Conservation (phyloP, 108 stramenopile species). For the Poteriospumella lacustris region DNA sequence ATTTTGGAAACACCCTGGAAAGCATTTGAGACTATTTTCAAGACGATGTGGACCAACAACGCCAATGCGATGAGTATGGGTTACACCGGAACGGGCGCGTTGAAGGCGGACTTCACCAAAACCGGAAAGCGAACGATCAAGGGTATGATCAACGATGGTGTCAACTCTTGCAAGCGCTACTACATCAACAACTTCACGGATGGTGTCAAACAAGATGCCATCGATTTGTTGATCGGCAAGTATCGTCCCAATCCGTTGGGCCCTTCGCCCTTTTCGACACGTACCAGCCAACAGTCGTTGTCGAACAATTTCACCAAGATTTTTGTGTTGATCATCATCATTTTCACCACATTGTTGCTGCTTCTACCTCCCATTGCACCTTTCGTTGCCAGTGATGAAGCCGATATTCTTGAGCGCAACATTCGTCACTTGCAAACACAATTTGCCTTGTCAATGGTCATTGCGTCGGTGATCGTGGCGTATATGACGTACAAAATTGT, state of each 20-base stretch:
- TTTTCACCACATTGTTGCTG: slow-evolving; percentile 4
- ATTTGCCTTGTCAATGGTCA: background rate
- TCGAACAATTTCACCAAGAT: slow-evolving; percentile 14
- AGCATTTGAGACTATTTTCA: slow-evolving; percentile 65
- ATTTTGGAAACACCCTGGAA: slow-evolving; percentile 54
- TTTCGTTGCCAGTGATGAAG: background rate
- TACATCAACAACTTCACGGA: slow-evolving; percentile 92
- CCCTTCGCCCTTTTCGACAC: slow-evolving; percentile 24
- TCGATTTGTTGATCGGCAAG: slow-evolving; percentile 76
- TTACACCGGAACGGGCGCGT: slow-evolving; percentile 87
- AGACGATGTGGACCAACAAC: slow-evolving; percentile 77
- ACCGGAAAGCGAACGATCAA: slow-evolving; percentile 63
- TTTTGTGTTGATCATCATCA: slow-evolving; percentile 15
- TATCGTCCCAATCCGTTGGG: slow-evolving; percentile 36
- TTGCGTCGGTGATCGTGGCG: background rate
- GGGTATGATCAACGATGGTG: slow-evolving; percentile 84
- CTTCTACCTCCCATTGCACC: background rate
- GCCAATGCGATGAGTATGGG: slow-evolving; percentile 80
- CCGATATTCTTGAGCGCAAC: background rate
- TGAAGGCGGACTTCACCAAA: slow-evolving; percentile 87
- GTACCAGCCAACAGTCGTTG: background rate
- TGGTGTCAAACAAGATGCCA: slow-evolving; percentile 86
- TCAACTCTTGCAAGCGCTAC: slow-evolving; percentile 51
- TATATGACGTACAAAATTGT: slow-evolving; percentile 23
- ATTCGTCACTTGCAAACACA: background rate